Evolutionary conservation across 306 rosid genomes (phyloP), one percentile per base, ranked within the genome.

Genomic region (Quercus engelmannii): DNA sequence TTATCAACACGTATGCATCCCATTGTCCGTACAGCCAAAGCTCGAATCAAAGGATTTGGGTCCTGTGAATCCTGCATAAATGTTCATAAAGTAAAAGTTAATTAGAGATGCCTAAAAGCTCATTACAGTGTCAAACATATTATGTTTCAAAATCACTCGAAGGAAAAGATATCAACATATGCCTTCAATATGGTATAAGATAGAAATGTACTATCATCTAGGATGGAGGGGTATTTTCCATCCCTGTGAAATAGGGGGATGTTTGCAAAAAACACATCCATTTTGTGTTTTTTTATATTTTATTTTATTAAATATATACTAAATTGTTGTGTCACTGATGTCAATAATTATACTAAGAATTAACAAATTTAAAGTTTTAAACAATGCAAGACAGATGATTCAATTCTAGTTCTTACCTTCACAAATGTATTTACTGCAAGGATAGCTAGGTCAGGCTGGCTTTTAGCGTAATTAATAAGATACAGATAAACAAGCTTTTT

Each of bases 1-100:
- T 96, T 96, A 86, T 96, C 99, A 73, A 96, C 99, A 12, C 99
- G 99, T 82, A 96, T 96, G 87, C 99, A 96, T 64, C 99, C 99
- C 99, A 96, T 96, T 69, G 99, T 96, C 83, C 99, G 85, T 55
- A 96, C 99, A 23, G 99, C 99, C 85, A 96, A 87, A 61, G 99
- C 99, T 56, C 99, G 98, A 79, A 96, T 96, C 76, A 96, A 83
- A 65, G 99, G 99, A 87, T 96, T 96, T 78, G 99, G 98, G 84
- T 96, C 99, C 82, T 93, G 99, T 56, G 99, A 96, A 87, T 96
- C 99, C 99, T 96, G 92, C 78, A 28, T 30, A 86, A 55, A 67
- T 77, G 76, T 79, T 74, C 65, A 79, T 54, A 18, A 41, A 68
- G 3, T 11, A 73, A 2, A 52, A 64, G 49, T 52, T 28, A 52